Evolutionary conservation across 2,329 filamentous ascomycete species (phyloP), one percentile per base, ranked within the genome.

Genomic region (Drechslerella stenobrocha): DNA sequence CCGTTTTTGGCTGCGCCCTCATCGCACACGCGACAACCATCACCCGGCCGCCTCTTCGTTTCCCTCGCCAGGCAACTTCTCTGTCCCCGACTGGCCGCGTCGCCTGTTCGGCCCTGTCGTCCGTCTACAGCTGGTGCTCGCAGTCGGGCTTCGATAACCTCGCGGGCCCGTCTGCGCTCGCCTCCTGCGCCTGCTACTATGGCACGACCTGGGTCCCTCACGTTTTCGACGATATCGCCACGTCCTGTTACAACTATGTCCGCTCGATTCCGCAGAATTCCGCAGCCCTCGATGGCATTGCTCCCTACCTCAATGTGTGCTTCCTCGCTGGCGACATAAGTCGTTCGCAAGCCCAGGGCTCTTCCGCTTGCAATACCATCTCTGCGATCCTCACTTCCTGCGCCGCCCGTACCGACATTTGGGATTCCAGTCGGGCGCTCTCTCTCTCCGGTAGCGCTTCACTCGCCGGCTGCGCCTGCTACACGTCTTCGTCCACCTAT

Each of bases 91-190:
- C 61, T 13, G 11, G 63, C 23, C 63, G 63, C n/a, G 48, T 55
- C 24, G 63, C 63, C 13, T 67, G 63, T 52, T 60, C 63, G n/a
- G 63, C 63, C 23, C 55, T 67, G n/a, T 67, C 52, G 22, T 67
- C 63, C 2, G 63, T 56, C 22, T 67, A 67, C 55, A 67, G 63
- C 26, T 67, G 55, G 63, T 67, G 63, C 32, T 59, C 63, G 6
- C 50, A 55, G 5, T 60, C 63, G 4, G 63, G 63, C 15, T 67
- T 45, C 26, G 37, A 22, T 15, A 67, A 60, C 23, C 63, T 67
- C 3, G 28, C 26, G 11, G 63, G 63, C 4, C n/a, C 63, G 22
- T 67, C 63, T 22, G 53, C 55, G 22, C 55, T 67, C 6, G 55
- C 63, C 7, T 67, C 55, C 30, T 67, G 63, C 50, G 63, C 63